phyloP scores from a whole-genome alignment of 768 basidiomycete species.

The Clavulina sp. region DNA sequence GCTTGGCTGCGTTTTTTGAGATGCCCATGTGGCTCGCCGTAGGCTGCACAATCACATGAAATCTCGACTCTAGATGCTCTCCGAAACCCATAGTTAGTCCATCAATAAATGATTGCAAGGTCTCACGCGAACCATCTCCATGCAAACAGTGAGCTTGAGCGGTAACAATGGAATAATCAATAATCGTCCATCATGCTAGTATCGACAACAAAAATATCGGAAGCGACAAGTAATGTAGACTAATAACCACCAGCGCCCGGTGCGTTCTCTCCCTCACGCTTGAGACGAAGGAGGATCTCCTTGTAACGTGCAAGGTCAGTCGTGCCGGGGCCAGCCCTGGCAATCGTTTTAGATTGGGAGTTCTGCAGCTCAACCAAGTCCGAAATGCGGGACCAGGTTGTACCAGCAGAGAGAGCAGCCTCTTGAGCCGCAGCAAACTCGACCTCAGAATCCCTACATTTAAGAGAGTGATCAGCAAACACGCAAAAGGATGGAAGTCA shows the following conservation, averaged over 20 bases:
- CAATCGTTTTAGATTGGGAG: slow-evolving; percentile 91
- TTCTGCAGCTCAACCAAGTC: slow-evolving; percentile 76
- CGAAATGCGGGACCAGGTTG: slow-evolving; percentile 92
- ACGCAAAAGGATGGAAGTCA: not conserved
- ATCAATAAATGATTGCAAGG: too few relatives aligned
- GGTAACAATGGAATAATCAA: too few relatives aligned
- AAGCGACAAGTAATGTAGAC: too few relatives aligned
- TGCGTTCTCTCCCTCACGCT: slow-evolving; percentile 77
- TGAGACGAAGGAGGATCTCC: slow-evolving; percentile 77
- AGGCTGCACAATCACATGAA: too few relatives aligned
- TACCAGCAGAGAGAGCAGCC: slow-evolving; percentile 67
- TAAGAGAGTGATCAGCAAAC: not conserved
- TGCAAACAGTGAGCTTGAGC: too few relatives aligned
- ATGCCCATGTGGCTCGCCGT: too few relatives aligned
- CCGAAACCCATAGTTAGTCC: too few relatives aligned
- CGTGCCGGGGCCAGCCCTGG: slow-evolving; percentile 70
- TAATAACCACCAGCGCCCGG: slow-evolving; percentile 90
- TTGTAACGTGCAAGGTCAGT: slow-evolving; percentile 83
- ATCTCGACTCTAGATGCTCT: too few relatives aligned
- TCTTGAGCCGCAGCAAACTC: slow-evolving; percentile 57
- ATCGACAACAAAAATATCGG: too few relatives aligned
- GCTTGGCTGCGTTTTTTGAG: too few relatives aligned
- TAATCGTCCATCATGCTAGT: too few relatives aligned
- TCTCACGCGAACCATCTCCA: too few relatives aligned
- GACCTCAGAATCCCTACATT: slow-evolving; percentile 67